phyloP scores from a whole-genome alignment of 768 basidiomycete genomes.

The Solioccasus polychromus region DNA sequence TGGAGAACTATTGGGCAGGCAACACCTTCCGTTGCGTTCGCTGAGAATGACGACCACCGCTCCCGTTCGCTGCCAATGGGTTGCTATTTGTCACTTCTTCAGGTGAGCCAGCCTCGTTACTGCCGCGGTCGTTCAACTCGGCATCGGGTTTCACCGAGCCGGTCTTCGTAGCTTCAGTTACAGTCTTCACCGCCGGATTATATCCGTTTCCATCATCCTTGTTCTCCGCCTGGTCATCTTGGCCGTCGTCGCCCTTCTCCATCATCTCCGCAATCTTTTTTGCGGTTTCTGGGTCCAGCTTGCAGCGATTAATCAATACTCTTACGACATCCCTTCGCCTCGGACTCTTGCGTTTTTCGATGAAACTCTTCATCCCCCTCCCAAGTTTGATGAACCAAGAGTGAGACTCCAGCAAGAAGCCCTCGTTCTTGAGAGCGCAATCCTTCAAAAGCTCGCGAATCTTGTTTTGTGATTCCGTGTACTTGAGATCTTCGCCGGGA shows the following conservation, averaged over 20 bases:
- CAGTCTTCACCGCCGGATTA: neutral
- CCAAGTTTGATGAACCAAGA: conserved; percentile 18
- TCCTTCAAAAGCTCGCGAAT: conserved; percentile 19
- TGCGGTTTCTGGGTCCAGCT: conserved; percentile 26
- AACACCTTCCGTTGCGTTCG: too few relatives aligned
- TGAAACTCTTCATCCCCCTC: conserved; percentile 12
- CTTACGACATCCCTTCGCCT: conserved; percentile 17
- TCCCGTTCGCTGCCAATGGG: too few relatives aligned
- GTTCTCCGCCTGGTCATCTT: neutral
- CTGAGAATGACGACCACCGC: too few relatives aligned
- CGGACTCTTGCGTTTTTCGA: conserved; percentile 12
- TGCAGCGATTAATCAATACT: conserved; percentile 24
- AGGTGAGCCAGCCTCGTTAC: too few relatives aligned
- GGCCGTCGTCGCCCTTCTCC: conserved; percentile 7
- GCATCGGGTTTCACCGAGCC: too few relatives aligned
- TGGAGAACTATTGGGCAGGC: too few relatives aligned
- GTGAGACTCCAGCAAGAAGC: conserved; percentile 13
- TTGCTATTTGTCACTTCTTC: too few relatives aligned
- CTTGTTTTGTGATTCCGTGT: conserved; percentile 17
- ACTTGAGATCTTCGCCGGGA: conserved; percentile 20
- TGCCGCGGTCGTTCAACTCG: too few relatives aligned
- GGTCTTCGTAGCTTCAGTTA: too few relatives aligned
- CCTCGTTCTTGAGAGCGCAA: conserved; percentile 11
- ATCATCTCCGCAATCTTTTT: conserved; percentile 22
- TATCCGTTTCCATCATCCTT: neutral